Base-by-base conservation (phyloP, 352 stramenopile genomes). In the Phytophthora foliorum region DNA sequence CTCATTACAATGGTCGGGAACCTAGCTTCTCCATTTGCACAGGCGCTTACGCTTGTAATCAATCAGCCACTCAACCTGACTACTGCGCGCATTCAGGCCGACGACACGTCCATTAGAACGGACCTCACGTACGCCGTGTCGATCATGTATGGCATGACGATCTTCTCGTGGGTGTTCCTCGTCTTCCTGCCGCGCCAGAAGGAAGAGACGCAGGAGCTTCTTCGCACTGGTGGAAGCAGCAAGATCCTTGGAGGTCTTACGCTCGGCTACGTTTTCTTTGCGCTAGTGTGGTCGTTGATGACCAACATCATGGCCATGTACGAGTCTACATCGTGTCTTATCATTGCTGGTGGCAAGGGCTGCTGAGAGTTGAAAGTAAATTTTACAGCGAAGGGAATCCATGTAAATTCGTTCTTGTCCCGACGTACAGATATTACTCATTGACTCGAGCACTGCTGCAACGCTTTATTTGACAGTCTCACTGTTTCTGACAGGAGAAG, bases 1-100 rank as follows among this genome's bases (percentile, higher is more conserved):
- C 68, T 88, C 10, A 52, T 82, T 11, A 82, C 79, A 4, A 85
- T 77, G 24, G 61, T 82, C 1, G 65, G 57, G 9, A 84, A 88
- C 61, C 21, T 82, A 13, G 50, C 69, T 24, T 44, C 54, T 13
- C 75, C 77, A 0, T 80, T 88, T 21, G 75, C 77, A 10, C 63
- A 55, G 45, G 59, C 74, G 10, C 19, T 84, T n/a, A 72, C 71
- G 25, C 76, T 75, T 31, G 63, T 72, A 13, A 71, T 85, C 8
- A 44, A 80, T 16, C 38, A 57, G 34, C 65, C 67, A 16, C 79
- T 82, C 39, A 58, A 79, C 34, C 39, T 87, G 17, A 72, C 63
- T 8, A 77, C 75, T 6, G 64, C 53, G 14, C 65, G 73, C 13
- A 75, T 87, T 17, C 55, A 75, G 31, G 65, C 46, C 3, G 79